Evolutionary conservation across 2,329 filamentous ascomycete species (phyloP), one percentile per base, ranked within the genome.

Genomic region (Penicillium palitans): DNA sequence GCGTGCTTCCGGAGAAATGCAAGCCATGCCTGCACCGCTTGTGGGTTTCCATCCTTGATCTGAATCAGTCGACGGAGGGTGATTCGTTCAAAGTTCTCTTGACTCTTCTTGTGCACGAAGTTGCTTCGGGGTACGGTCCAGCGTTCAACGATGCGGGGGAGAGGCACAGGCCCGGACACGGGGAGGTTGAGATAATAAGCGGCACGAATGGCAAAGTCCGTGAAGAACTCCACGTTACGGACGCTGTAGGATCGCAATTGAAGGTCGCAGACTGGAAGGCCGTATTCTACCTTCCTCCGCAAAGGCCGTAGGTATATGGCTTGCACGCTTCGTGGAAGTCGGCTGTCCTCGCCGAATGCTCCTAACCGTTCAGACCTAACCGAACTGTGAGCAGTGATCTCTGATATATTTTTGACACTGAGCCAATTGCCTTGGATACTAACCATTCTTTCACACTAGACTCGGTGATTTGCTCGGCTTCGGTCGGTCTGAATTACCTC

Each of bases 21-120:
- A 58, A 99, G 80, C 95, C 95, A 99, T 29, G 93, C 76, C 76
- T 96, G 89, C 37, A 99, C 92, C 1, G 87, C 88, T 73, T 97
- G 91, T 0, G 92, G 87, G 70, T 97, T 84, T 0, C 92, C 95
- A 71, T 98, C 95, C 65, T 91, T 89, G 70, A 99, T 95, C 77
- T 96, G 92, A 52, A 99, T 92, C 68, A 97, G 76, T 15, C 95
- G 83, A 55, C 93, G 85, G 68, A 93, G 77, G 1, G 95, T 99
- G 60, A 95, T 88, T 55, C 95, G 84, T 80, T 98, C 93, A 71
- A 96, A 99, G 77, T 99, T 99, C 79, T 99, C 95, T 77, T 99
- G 93, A 39, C 87, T 89, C 79, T 99, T 99, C 80, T 98, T 99
- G 81, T 91, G 90, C 65, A 97, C 91, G 80, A 99, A 99, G 74